Percentiles rank a stretch among this genome's conserved stretches.
Evolutionary conservation across 495 filamentous ascomycete genomes (phyloP).

Genomic region (Lophiotrema nucula): DNA sequence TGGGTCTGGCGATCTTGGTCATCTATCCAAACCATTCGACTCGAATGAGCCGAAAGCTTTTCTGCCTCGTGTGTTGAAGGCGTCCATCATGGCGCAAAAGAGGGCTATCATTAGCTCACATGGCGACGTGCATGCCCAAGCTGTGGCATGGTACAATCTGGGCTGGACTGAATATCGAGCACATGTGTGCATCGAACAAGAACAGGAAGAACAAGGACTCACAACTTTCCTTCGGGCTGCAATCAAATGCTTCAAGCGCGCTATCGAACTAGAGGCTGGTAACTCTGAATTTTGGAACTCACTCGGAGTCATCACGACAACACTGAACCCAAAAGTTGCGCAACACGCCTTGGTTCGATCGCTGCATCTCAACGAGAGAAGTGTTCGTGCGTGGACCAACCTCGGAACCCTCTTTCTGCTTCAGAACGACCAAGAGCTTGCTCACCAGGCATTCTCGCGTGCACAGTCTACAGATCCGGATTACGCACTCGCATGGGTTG

Average conservation of each 20-base stretch:
- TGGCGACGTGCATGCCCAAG: constrained; percentile 83
- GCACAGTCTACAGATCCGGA: constrained; percentile 94
- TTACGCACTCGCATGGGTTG: constrained; percentile 88
- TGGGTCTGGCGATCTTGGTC: constrained; percentile 48
- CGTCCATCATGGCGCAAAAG: constrained; percentile 81
- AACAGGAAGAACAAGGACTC: constrained; percentile 39
- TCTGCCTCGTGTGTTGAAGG: constrained; percentile 54
- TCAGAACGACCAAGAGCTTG: constrained; percentile 76
- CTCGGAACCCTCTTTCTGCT: constrained; percentile 81
- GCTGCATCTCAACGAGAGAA: constrained; percentile 85
- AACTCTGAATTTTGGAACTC: constrained; percentile 99
- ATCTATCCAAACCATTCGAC: constrained; percentile 28
- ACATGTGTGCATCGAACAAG: constrained; percentile 60
- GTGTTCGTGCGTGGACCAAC: constrained; percentile 83
- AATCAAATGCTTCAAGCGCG: constrained; percentile 90
- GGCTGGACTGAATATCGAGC: constrained; percentile 89
- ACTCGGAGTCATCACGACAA: constrained; percentile 83
- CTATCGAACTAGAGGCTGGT: constrained; percentile 91
- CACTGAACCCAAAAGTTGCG: constrained; percentile 78
- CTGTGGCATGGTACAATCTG: constrained; percentile 94
- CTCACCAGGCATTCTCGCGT: constrained; percentile 83
- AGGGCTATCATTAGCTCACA: constrained; percentile 71
- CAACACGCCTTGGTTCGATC: constrained; percentile 95
- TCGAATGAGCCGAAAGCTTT: constrained; percentile 48
- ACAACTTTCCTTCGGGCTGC: constrained; percentile 74